These are phyloP conservation scores for Stephania japonica DNA, from an alignment of 164 flowering plant species.

Conservation along the genomic window DNA sequence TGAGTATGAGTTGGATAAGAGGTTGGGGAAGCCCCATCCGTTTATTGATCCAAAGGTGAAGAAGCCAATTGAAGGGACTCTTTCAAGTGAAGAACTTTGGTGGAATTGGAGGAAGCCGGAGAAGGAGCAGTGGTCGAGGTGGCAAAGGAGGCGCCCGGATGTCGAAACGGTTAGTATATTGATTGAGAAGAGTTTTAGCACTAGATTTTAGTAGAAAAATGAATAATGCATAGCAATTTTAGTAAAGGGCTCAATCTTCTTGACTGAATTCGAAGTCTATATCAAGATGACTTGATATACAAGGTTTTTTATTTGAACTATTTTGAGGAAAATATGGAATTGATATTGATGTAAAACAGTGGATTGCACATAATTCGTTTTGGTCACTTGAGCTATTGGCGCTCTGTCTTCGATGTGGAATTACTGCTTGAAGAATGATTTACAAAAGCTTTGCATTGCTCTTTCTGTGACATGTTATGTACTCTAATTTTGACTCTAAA, in stretches of 20 bases:
- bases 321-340: no score
- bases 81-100: slow-evolving; percentile 82
- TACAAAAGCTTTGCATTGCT: neutral
- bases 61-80: slow-evolving; percentile 60
- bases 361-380: no score
- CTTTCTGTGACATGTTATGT: neutral
- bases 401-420: no score
- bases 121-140: slow-evolving; percentile 83
- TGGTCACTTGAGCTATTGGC: no score
- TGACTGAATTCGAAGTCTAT: no score
- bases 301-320: no score
- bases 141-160: slow-evolving; percentile 91
- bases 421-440: no score
- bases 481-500: slow-evolving; percentile 3
- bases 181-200: neutral
- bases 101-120: slow-evolving; percentile 98
- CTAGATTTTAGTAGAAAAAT: no score
- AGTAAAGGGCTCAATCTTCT: no score
- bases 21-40: slow-evolving; percentile 77
- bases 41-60: slow-evolving; percentile 73
- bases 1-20: slow-evolving; percentile 69
- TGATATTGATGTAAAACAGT: no score
- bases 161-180: slow-evolving; percentile 70
- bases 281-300: no score
- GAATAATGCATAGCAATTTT: no score